These are phyloP conservation scores for Lipomyces sp. DNA, from an alignment of 805 yeast species.

Conservation along the genomic window DNA sequence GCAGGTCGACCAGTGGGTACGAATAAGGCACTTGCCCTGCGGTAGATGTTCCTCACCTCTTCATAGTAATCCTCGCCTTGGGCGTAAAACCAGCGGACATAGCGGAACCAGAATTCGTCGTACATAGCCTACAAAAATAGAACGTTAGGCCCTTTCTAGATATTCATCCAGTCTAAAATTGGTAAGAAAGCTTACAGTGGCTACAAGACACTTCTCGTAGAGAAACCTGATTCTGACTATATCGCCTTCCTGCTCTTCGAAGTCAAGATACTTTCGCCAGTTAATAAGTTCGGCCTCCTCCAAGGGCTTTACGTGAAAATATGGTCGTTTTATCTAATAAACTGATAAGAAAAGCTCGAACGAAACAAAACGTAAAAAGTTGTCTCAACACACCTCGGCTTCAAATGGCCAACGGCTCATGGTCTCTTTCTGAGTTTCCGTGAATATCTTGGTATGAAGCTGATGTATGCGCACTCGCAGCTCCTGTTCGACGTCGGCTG, in stretches of 20 bases:
- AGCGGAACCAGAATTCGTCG: constrained; percentile 66
- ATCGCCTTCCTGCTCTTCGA: constrained; percentile 43
- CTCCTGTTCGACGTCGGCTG: constrained; percentile 41
- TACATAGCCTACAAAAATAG: constrained; percentile 43
- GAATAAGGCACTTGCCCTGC: constrained; percentile 46
- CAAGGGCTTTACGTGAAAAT: constrained; percentile 52
- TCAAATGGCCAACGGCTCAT: constrained; percentile 70
- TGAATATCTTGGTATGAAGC: constrained; percentile 45
- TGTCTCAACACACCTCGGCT: constrained; percentile 41
- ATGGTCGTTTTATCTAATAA: constrained; percentile 48
- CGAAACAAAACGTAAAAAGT: no score
- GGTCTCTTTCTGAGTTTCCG: constrained; percentile 51
- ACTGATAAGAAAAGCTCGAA: no score
- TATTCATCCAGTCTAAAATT: background rate
- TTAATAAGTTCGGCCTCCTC: constrained; percentile 44
- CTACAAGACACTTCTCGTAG: constrained; percentile 72
- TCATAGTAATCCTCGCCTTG: constrained; percentile 33
- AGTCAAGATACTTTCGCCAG: constrained; percentile 66
- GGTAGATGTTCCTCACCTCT: constrained; percentile 46
- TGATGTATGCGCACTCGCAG: constrained; percentile 45
- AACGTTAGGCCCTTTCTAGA: background rate
- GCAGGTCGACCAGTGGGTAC: constrained; percentile 34
- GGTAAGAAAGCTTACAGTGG: constrained; percentile 36
- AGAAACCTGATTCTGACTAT: constrained; percentile 42
- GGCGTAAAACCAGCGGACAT: constrained; percentile 51